Evolutionary conservation across 495 filamentous ascomycete genomes (phyloP).

Genomic region (Lentithecium fluviatile): DNA sequence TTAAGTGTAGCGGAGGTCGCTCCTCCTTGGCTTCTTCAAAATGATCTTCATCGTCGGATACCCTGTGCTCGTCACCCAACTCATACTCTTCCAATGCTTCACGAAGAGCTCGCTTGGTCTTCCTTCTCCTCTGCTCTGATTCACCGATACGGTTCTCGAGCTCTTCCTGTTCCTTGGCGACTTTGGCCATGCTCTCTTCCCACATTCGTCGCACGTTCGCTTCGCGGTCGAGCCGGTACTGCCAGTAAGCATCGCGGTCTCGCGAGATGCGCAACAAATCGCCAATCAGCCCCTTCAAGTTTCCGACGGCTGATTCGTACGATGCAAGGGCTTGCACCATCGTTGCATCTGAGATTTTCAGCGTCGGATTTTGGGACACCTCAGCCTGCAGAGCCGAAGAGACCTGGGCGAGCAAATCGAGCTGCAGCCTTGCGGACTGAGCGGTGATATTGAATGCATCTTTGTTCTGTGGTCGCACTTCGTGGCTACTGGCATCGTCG

Average conservation of each 20-base stretch:
- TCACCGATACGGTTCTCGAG: slow-evolving; percentile 84
- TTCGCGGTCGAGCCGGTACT: slow-evolving; percentile 88
- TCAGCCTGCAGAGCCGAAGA: slow-evolving; percentile 77
- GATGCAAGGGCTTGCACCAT: slow-evolving; percentile 77
- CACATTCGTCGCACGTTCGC: slow-evolving; percentile 85
- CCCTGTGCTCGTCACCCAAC: slow-evolving; percentile 43
- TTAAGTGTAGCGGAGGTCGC: not conserved
- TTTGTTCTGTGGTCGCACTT: slow-evolving; percentile 68
- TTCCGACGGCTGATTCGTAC: slow-evolving; percentile 85
- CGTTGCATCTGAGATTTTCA: slow-evolving; percentile 70
- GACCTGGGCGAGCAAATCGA: slow-evolving; percentile 83
- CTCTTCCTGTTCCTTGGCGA: slow-evolving; percentile 89
- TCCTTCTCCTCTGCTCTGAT: slow-evolving; percentile 82
- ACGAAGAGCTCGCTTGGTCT: slow-evolving; percentile 83
- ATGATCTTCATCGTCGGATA: slow-evolving; percentile 30
- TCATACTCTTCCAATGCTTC: slow-evolving; percentile 72
- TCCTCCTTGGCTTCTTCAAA: slow-evolving; percentile 26
- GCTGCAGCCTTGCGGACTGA: slow-evolving; percentile 87
- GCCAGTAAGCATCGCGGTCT: slow-evolving; percentile 95
- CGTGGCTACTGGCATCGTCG: slow-evolving; percentile 77
- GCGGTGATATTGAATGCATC: slow-evolving; percentile 95
- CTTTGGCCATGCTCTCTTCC: slow-evolving; percentile 97
- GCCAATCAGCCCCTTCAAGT: slow-evolving; percentile 79
- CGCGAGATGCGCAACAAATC: slow-evolving; percentile 87
- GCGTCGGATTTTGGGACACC: slow-evolving; percentile 62